Conservation (phyloP, 2,329 filamentous ascomycete genomes). For the Paraphoma sp. region DNA sequence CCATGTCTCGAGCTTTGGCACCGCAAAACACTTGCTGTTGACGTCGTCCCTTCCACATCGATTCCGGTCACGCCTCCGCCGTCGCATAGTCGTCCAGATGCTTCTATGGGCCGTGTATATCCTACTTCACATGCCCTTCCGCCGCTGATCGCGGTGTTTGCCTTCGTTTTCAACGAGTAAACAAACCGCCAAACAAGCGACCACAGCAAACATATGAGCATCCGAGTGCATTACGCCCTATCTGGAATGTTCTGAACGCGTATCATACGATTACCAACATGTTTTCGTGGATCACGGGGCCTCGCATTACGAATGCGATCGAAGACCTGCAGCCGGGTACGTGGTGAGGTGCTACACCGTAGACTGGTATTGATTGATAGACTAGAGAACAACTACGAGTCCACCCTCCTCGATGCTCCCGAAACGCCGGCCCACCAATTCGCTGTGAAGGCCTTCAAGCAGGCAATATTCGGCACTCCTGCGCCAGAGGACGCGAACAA, state of each 20-base stretch:
- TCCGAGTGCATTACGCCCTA: not conserved
- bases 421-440: conserved; percentile 72
- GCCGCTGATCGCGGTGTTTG: conserved; percentile 7
- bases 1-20: conserved; percentile 9
- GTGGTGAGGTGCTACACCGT: not conserved
- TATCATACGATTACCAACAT: conserved; percentile 20
- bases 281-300: conserved; percentile 50
- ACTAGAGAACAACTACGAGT: conserved; percentile 43
- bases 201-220: no score
- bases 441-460: conserved; percentile 70
- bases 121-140: not conserved
- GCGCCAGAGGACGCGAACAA: conserved; percentile 54
- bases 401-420: conserved; percentile 61
- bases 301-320: conserved; percentile 46
- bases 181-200: conserved; percentile 44
- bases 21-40: conserved; percentile 20
- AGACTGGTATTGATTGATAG: not conserved
- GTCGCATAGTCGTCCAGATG: conserved; percentile 7
- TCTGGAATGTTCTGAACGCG: not conserved
- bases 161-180: conserved; percentile 37
- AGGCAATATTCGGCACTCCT: conserved; percentile 69
- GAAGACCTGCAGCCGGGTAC: conserved; percentile 45
- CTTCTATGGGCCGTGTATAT: not conserved
- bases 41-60: not conserved
- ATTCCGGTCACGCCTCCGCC: not conserved